Evolutionary conservation across 73 alveolate species (phyloP), one percentile per base, ranked within the genome.

Genomic region (Paramecium bursaria): DNA sequence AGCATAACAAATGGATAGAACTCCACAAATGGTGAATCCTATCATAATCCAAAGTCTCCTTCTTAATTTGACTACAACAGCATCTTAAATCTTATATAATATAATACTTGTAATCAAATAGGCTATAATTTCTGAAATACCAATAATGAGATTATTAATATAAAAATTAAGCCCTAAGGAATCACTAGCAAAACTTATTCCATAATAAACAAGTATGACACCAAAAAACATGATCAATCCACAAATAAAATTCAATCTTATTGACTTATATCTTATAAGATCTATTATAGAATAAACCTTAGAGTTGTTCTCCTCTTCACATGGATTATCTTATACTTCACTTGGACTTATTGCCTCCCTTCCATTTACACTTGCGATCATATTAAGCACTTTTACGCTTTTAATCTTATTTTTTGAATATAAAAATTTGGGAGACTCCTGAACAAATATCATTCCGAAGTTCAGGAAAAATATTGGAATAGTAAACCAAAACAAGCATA

Each of bases 141-240:
- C 75, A 19, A 79, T 54, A 79, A 79, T 79, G 17, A 54, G 46
- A 27, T 48, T 79, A 54, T 30, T 79, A n/a, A 17, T 7, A 39
- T 53, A 79, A 27, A 79, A 48, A 39, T 54, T 50, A 13, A 54
- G 46, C 10, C 89, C 89, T 21, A 79, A 26, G 51, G 51, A 39
- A 33, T 73, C 76, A 61, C 75, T 54, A 0, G 73, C 89, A 55
- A 79, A 79, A 54, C 85, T 79, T 33, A 79, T 73, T n/a, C 89
- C 89, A 79, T 79, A 79, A 25, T 79, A 79, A 9, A 57, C 74
- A 79, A 73, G 85, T 79, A 53, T 35, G 5, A 79, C 54, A 2
- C 74, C 75, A 47, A 79, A 79, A 46, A 79, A 79, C 53, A 79
- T 52, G 21, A 79, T 25, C 6, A 61, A 52, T 17, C 85, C 75